A percentile compares a stretch with the other conserved stretches of the same genome.
These are phyloP conservation scores for Astraeus odoratus DNA, from an alignment of 768 basidiomycete genomes.

Conservation along the genomic window DNA sequence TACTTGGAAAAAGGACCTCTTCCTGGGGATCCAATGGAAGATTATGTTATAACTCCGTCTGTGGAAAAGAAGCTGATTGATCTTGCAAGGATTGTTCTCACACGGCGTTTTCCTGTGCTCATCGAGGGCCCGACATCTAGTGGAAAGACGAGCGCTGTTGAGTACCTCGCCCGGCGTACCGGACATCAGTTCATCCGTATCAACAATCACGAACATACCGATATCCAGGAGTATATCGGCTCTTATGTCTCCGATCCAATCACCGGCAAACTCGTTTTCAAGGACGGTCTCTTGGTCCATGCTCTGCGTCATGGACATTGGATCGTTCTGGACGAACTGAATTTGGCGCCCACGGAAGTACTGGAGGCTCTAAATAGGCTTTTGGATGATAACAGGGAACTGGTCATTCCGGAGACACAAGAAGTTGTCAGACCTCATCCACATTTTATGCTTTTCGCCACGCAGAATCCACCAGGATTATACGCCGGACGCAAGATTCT, in stretches of 20 bases:
- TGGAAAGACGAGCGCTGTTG: constrained; percentile 95
- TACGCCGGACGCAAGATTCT: constrained; percentile 94
- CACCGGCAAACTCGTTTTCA: constrained; percentile 92
- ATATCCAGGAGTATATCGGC: constrained; percentile 97
- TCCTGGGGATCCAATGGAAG: constrained; percentile 54
- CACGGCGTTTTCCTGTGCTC: constrained; percentile 85
- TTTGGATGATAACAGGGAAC: constrained; percentile 94
- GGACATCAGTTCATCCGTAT: constrained; percentile 96
- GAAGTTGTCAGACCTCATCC: constrained; percentile 92
- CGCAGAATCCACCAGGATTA: constrained; percentile 94
- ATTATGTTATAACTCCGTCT: constrained; percentile 93
- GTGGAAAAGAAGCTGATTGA: constrained; percentile 92
- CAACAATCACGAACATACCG: constrained; percentile 99
- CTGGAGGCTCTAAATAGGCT: constrained; percentile 95
- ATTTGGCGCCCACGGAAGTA: constrained; percentile 96
- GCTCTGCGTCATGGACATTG: constrained; percentile 90
- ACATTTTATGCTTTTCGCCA: constrained; percentile 96
- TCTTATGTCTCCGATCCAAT: constrained; percentile 90
- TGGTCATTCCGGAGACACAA: constrained; percentile 92
- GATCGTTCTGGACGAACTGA: constrained; percentile 97
- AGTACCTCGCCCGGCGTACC: constrained; percentile 87
- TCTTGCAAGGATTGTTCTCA: constrained; percentile 85
- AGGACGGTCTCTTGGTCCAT: constrained; percentile 88
- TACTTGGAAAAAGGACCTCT: constrained; percentile 77
- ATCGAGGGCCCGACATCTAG: constrained; percentile 98